Conservation (phyloP, 2,329 filamentous ascomycete species). For the Penicillium sp. region DNA sequence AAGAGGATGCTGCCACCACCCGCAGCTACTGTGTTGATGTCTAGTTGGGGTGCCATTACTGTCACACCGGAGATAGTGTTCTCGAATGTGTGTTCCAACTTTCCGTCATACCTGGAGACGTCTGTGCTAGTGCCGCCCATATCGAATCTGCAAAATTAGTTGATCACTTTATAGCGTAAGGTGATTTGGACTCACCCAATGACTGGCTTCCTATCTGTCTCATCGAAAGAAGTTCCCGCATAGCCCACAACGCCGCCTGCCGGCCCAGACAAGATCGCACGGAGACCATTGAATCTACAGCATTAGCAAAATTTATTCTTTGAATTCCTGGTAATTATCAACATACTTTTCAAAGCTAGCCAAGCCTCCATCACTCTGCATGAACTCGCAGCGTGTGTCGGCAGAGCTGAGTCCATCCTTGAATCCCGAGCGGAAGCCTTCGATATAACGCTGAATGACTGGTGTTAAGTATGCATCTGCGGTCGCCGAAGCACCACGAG, state of each 20-base stretch:
- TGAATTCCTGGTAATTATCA: neutral
- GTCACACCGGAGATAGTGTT: constrained; percentile 90
- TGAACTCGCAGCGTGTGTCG: neutral
- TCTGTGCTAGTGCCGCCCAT: constrained; percentile 94
- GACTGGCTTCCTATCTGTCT: constrained; percentile 65
- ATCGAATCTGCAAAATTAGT: constrained; percentile 51
- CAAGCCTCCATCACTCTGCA: neutral
- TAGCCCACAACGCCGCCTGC: constrained; percentile 90
- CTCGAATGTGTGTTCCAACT: constrained; percentile 89
- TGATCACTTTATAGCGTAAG: neutral
- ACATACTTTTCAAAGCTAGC: neutral
- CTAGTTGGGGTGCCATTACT: constrained; percentile 81
- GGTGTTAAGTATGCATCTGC: constrained; percentile 68
- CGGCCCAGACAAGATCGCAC: constrained; percentile 76
- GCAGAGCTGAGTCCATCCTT: constrained; percentile 49
- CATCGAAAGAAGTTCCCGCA: constrained; percentile 75
- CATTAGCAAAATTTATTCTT: neutral
- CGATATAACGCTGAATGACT: constrained; percentile 63
- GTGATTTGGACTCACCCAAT: constrained; percentile 38
- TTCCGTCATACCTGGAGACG: constrained; percentile 72
- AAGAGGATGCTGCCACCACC: constrained; percentile 64
- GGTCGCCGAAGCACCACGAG: constrained; percentile 62
- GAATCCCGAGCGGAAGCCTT: constrained; percentile 69
- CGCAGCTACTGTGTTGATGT: constrained; percentile 90
- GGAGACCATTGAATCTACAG: constrained; percentile 36